phyloP scores from a whole-genome alignment of 768 basidiomycete species.

The Termitomyces sp. region DNA sequence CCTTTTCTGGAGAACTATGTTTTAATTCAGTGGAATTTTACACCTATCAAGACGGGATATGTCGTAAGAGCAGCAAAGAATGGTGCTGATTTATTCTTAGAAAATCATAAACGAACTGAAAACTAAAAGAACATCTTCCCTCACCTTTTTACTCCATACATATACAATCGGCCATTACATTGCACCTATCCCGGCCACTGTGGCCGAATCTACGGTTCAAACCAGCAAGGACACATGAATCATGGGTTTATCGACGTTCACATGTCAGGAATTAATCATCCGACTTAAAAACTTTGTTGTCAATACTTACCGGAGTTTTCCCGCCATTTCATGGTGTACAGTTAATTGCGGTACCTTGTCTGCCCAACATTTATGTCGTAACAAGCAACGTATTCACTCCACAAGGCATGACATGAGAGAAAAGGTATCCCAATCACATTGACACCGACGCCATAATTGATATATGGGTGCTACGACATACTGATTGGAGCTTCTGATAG shows the following conservation, averaged over 20 bases:
- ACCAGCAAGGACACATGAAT: too few species aligned
- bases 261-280: neutral
- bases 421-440: neutral
- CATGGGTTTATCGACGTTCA: neutral
- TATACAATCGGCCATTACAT: slow-evolving; percentile 24
- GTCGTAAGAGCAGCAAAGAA: too few species aligned
- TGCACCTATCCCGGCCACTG: neutral
- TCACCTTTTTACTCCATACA: slow-evolving; percentile 9
- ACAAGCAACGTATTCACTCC: neutral
- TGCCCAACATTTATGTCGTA: neutral
- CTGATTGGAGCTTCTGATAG: neutral
- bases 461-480: neutral
- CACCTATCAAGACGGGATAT: too few species aligned
- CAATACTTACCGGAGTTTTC: neutral
- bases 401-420: neutral
- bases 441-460: slow-evolving; percentile 4
- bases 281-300: neutral
- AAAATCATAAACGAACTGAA: slow-evolving; percentile 4
- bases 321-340: too few species aligned
- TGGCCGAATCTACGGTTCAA: too few species aligned
- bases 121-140: slow-evolving; percentile 26
- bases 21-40: too few species aligned
- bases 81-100: too few species aligned
- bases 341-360: neutral
- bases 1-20: too few species aligned